Evolutionary conservation across 2,329 filamentous ascomycete genomes (phyloP).

Genomic region (Didymellaceae sp.): DNA sequence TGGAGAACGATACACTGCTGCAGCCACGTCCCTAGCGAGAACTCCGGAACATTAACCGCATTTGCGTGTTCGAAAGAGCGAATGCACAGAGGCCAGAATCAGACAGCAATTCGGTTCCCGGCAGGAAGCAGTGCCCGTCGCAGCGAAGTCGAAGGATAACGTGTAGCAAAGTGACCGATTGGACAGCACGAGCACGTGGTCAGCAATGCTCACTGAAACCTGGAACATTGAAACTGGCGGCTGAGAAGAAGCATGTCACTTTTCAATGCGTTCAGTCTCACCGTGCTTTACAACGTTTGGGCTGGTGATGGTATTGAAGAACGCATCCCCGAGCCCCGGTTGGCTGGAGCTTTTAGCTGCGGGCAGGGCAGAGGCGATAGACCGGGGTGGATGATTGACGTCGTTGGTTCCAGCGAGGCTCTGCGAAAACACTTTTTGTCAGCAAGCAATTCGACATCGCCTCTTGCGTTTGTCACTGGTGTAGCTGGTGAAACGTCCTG

Average conservation of each 20-base stretch:
- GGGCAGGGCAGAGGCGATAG: conserved; percentile 3
- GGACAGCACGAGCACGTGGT: conserved; percentile 1
- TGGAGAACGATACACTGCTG: conserved; percentile 16
- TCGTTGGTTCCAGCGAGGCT: conserved; percentile 11
- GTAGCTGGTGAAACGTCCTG: conserved; percentile 8
- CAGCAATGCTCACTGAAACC: not conserved
- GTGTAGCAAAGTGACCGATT: not conserved
- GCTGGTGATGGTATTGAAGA: conserved; percentile 9
- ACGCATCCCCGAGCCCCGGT: not conserved
- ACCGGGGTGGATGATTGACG: conserved; percentile 10
- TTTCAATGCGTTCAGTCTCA: conserved; percentile 14
- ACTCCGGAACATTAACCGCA: conserved; percentile 2
- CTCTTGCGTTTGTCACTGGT: not conserved
- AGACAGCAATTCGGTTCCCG: not conserved
- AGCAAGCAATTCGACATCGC: conserved; percentile 9
- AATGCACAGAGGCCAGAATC: not conserved
- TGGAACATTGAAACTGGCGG: not conserved
- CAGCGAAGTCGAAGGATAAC: not conserved
- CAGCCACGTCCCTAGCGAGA: conserved; percentile 4
- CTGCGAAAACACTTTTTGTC: conserved; percentile 3
- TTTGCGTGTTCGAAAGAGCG: not conserved
- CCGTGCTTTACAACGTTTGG: conserved; percentile 7
- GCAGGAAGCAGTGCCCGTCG: conserved; percentile 1
- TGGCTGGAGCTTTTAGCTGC: conserved; percentile 7
- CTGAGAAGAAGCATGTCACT: not conserved